A percentile compares a stretch with the other conserved stretches of the same genome.
phyloP scores from a whole-genome alignment of 768 basidiomycete genomes.

The Boletus pseudo-olivaceus region DNA sequence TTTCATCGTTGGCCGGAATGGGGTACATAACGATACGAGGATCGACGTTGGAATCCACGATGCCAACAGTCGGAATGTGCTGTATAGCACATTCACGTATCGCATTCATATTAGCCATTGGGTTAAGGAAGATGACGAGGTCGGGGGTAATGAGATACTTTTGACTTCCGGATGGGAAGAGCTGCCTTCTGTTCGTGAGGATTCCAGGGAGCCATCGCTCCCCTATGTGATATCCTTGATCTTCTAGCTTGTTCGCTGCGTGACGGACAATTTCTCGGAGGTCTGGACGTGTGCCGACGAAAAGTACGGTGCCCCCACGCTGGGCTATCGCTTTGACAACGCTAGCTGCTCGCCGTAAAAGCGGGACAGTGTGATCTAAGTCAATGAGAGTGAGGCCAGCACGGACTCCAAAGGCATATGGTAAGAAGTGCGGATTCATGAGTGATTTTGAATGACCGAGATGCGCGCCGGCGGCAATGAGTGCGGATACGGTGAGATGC shows the following conservation, averaged over 20 bases:
- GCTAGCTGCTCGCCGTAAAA: conserved; percentile 86
- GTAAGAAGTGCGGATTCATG: conserved; percentile 86
- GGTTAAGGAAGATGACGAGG: conserved; percentile 89
- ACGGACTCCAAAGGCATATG: conserved; percentile 91
- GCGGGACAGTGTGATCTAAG: conserved; percentile 88
- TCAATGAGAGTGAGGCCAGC: conserved; percentile 91
- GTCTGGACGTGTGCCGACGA: conserved; percentile 86
- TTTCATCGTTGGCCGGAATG: conserved; percentile 98
- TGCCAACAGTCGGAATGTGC: conserved; percentile 90
- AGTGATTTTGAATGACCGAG: conserved; percentile 83
- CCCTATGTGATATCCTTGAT: conserved; percentile 80
- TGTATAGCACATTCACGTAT: conserved; percentile 88
- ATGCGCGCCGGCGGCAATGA: conserved; percentile 91
- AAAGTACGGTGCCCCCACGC: conserved; percentile 80
- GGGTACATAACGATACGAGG: conserved; percentile 97
- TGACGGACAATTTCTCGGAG: conserved; percentile 69
- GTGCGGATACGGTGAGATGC: conserved; percentile 78
- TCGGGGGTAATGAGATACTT: conserved; percentile 69
- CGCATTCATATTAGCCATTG: conserved; percentile 76
- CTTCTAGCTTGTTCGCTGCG: conserved; percentile 75
- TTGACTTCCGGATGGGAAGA: conserved; percentile 61
- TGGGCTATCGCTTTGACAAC: conserved; percentile 80
- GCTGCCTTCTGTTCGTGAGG: conserved; percentile 78
- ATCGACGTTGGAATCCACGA: conserved; percentile 94
- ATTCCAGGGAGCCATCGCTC: conserved; percentile 95